A percentile compares a stretch with the other conserved stretches of the same genome.
Conservation (phyloP, 352 stramenopile species). For the Thraustochytrium sp. region DNA sequence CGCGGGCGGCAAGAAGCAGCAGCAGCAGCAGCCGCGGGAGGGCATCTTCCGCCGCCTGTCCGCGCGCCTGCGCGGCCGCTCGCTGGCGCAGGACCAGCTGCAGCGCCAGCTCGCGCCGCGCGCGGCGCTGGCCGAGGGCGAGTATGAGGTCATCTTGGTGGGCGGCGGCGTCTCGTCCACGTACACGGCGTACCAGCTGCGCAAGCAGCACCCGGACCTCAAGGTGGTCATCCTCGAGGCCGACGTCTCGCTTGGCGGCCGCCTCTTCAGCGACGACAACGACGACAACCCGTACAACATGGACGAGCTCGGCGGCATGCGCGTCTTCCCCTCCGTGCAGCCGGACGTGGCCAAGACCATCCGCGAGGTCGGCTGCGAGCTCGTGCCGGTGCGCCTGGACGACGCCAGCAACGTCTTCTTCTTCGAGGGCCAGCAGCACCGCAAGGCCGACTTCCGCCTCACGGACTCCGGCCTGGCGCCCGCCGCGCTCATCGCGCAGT, state of each 20-base stretch:
- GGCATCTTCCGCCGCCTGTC: neutral
- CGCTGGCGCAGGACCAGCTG: neutral
- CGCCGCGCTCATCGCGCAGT: neutral
- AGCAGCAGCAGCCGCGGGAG: neutral
- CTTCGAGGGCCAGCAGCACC: neutral
- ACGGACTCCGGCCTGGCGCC: neutral
- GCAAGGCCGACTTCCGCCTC: constrained; percentile 15
- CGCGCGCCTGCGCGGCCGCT: neutral
- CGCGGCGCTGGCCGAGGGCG: too few relatives aligned
- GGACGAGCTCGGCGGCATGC: constrained; percentile 39
- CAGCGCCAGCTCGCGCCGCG: neutral
- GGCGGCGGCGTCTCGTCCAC: neutral
- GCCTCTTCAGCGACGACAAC: constrained; percentile 26
- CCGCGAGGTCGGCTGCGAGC: neutral
- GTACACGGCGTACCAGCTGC: constrained; percentile 28
- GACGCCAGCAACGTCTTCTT: constrained; percentile 7
- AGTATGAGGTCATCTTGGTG: constrained; percentile 16
- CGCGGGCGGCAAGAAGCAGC: too few relatives aligned
- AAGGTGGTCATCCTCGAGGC: neutral
- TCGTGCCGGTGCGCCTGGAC: constrained; percentile 1
- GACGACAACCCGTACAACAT: constrained; percentile 29
- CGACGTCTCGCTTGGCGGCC: neutral
- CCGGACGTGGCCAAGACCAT: neutral
- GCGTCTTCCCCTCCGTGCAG: neutral
- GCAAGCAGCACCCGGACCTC: neutral